Evolutionary conservation across 352 stramenopile species (phyloP).

Genomic region (Phytopythium delawarense): DNA sequence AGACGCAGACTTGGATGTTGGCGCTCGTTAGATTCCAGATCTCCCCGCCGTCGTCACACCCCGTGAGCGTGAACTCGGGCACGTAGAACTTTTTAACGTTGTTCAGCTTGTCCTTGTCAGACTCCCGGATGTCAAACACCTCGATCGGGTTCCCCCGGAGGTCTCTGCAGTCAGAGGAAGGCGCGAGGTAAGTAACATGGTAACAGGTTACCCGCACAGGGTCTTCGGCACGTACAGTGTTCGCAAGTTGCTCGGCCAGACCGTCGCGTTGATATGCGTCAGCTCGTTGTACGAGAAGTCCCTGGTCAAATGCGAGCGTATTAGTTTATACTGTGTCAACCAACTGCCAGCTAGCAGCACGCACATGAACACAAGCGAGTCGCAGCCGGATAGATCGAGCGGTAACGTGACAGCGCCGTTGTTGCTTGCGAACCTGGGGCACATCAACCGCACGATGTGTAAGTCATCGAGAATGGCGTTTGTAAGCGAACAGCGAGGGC

Average conservation of each 20-base stretch:
- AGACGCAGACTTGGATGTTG: conserved; percentile 3
- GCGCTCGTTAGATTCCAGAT: background rate
- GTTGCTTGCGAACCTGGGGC: conserved; percentile 3
- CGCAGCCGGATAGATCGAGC: background rate
- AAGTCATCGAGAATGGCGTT: background rate
- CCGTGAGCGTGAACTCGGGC: background rate
- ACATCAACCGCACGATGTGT: background rate
- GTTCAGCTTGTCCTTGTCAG: conserved; percentile 11
- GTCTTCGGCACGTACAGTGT: conserved; percentile 5
- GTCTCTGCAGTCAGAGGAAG: conserved; percentile 5
- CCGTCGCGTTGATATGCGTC: conserved; percentile 11
- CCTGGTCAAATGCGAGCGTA: background rate
- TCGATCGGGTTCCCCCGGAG: conserved; percentile 18
- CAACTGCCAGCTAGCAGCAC: background rate
- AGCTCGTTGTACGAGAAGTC: conserved; percentile 21
- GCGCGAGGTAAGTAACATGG: background rate
- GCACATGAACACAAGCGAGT: conserved; percentile 1
- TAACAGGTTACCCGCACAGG: background rate
- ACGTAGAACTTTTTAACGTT: conserved; percentile 3
- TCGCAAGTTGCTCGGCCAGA: conserved; percentile 13
- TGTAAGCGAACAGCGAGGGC: background rate
- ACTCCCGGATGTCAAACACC: conserved; percentile 15
- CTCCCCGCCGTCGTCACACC: background rate
- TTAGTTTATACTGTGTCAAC: too few relatives aligned
- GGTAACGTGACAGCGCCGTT: background rate